Base-by-base conservation (phyloP, 371 early-diverging fungal species). In the Parasitella parasitica region DNA sequence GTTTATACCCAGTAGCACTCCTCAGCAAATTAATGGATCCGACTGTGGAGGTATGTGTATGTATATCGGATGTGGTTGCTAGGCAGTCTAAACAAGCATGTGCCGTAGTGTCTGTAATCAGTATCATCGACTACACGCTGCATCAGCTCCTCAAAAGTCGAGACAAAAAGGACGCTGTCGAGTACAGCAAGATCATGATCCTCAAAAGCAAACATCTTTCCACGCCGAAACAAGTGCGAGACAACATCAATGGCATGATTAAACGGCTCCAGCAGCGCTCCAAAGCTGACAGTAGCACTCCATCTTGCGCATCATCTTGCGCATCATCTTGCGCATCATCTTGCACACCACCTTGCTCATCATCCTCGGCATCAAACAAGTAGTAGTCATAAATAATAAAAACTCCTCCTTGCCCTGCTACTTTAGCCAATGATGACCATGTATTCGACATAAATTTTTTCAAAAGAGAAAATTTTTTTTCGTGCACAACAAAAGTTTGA, bases 11-110 rank as follows among this genome's bases (percentile, higher is more conserved):
- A 53, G 70, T 67, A 59, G 57, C n/a, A 71, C 77, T 26, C 83
- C 83, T 8, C 78, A 80, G 50, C 83, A 83, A 59, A 57, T 52
- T 6, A 83, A 83, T 57, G 73, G 78, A 13, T 78, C 75, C 3
- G 83, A 83, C 60, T 83, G 83, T 57, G 83, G 83, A 38, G 72
- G 77, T 77, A 64, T 43, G 20, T 43, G 3, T 7, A 18, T 43
- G 18, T 5, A 41, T 5, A 18, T 9, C 18, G 11, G 16, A 41
- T 41, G 18, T 8, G 8, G 11, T 16, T 20, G 4, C 15, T 36
- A 13, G 4, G 18, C 6, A 43, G 11, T 3, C 11, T 32, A 0
- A 18, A 11, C 9, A 36, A 11, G 24, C 27, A 16, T n/a, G 6
- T 6, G 4, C 2, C 15, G 4, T 61, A 75, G 73, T 78, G 0